These are phyloP conservation scores for Cruciata laevipes DNA, from an alignment of 257 asterid genomes.

Conservation along the genomic window DNA sequence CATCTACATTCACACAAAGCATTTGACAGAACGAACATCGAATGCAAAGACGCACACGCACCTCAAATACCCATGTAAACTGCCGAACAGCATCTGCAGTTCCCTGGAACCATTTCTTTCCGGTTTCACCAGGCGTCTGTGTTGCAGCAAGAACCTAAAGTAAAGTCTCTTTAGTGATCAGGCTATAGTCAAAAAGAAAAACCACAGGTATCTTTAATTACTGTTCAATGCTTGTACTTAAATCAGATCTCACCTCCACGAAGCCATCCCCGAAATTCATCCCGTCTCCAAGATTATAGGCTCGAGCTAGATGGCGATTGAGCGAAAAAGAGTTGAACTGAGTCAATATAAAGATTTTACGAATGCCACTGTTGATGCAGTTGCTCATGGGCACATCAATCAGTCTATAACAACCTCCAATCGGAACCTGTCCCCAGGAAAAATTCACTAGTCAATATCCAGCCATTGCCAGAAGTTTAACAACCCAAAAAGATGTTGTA, in stretches of 20 bases:
- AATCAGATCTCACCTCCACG: slow-evolving; percentile 67
- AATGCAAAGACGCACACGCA: slow-evolving; percentile 36
- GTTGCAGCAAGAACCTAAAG: slow-evolving; percentile 94
- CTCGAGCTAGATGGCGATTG: slow-evolving; percentile 82
- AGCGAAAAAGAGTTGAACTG: slow-evolving; percentile 95
- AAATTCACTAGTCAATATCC: neutral
- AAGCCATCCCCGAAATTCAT: slow-evolving; percentile 87
- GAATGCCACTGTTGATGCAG: slow-evolving; percentile 93
- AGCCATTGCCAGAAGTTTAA: neutral
- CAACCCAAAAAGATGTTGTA: neutral
- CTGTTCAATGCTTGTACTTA: neutral
- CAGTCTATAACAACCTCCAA: slow-evolving; percentile 91
- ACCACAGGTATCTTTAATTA: neutral
- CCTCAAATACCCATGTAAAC: slow-evolving; percentile 93
- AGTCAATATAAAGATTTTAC: slow-evolving; percentile 81
- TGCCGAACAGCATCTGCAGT: slow-evolving; percentile 99
- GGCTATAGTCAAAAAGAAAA: neutral
- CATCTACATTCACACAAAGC: slow-evolving; percentile 2
- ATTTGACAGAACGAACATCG: neutral
- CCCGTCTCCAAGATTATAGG: slow-evolving; percentile 73
- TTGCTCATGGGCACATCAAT: slow-evolving; percentile 96
- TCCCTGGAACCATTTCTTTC: slow-evolving; percentile 94
- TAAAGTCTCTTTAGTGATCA: neutral
- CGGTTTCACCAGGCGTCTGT: slow-evolving; percentile 90
- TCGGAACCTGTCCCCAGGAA: slow-evolving; percentile 54